Percentiles rank a stretch among this genome's conserved stretches.
These are phyloP conservation scores for Penicillium digitatum DNA, from an alignment of 2,329 filamentous ascomycete genomes.

Conservation along the genomic window DNA sequence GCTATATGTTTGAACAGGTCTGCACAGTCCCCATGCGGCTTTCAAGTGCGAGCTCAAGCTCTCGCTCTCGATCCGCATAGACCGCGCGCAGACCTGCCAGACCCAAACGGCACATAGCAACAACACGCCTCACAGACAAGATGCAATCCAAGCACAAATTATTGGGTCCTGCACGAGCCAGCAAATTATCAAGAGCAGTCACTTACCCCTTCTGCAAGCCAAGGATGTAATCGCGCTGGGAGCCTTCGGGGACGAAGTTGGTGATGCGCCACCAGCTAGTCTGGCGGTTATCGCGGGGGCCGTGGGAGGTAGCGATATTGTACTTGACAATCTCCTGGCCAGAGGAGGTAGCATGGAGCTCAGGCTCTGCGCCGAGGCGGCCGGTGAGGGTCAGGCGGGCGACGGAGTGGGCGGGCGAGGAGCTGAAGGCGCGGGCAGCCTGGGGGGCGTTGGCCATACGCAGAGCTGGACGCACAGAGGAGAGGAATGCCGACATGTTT, in stretches of 20 bases:
- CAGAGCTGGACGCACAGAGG: constrained; percentile 50
- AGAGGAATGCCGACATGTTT: constrained; percentile 47
- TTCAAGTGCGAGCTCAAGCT: background rate
- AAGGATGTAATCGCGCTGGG: constrained; percentile 67
- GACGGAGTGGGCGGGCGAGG: constrained; percentile 56
- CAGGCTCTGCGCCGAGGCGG: constrained; percentile 74
- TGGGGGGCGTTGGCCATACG: constrained; percentile 43
- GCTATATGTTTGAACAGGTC: background rate
- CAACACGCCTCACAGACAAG: background rate
- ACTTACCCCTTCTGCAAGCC: constrained; percentile 80
- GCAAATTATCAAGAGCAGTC: background rate
- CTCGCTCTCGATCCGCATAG: background rate
- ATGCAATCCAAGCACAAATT: background rate
- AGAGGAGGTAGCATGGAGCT: constrained; percentile 64
- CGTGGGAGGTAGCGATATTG: constrained; percentile 65
- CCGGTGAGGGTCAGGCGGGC: constrained; percentile 85
- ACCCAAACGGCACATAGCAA: background rate
- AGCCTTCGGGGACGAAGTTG: constrained; percentile 65
- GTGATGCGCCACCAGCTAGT: constrained; percentile 83
- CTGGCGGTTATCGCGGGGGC: constrained; percentile 64
- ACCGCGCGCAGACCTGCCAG: background rate
- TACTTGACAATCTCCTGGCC: constrained; percentile 76
- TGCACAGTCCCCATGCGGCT: too few species aligned
- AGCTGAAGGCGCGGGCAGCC: constrained; percentile 69
- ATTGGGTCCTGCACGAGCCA: background rate